Evolutionary conservation across 441 rosid species (phyloP).

Genomic region (Eruca vesicaria): DNA sequence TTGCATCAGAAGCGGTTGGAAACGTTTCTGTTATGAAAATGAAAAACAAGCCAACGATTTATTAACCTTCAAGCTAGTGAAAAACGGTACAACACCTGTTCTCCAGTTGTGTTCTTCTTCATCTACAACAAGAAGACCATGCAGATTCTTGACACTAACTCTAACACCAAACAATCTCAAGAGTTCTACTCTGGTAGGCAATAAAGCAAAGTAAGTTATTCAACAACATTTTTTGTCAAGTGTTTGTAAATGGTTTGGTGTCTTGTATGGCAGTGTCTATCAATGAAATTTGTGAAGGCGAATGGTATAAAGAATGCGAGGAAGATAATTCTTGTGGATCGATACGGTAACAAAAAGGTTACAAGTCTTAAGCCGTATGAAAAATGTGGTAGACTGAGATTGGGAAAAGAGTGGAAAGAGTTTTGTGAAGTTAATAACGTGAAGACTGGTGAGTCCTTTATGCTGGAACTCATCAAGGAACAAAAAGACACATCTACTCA

Average conservation of each 20-base stretch:
- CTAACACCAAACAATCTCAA: background rate
- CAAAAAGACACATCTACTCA: no score
- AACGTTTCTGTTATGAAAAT: background rate
- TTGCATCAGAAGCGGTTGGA: background rate
- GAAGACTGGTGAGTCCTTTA: no score
- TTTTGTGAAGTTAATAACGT: no score
- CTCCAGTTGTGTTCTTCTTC: background rate
- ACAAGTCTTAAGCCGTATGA: background rate
- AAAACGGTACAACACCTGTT: background rate
- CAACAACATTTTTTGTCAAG: no score
- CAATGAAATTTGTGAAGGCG: no score
- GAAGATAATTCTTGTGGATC: background rate
- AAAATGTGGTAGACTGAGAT: background rate
- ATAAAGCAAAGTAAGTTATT: no score
- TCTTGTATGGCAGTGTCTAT: no score
- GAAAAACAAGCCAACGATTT: background rate
- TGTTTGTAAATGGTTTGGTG: no score
- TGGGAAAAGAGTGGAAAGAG: background rate
- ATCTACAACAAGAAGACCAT: background rate
- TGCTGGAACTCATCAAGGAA: no score
- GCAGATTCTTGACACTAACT: constrained; percentile 21
- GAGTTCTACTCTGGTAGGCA: background rate
- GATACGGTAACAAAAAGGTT: background rate
- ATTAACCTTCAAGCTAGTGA: background rate
- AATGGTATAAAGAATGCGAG: background rate